Evolutionary conservation across 2,329 filamentous ascomycete genomes (phyloP), one percentile per base, ranked within the genome.

Genomic region (Rachicladosporium sp.): DNA sequence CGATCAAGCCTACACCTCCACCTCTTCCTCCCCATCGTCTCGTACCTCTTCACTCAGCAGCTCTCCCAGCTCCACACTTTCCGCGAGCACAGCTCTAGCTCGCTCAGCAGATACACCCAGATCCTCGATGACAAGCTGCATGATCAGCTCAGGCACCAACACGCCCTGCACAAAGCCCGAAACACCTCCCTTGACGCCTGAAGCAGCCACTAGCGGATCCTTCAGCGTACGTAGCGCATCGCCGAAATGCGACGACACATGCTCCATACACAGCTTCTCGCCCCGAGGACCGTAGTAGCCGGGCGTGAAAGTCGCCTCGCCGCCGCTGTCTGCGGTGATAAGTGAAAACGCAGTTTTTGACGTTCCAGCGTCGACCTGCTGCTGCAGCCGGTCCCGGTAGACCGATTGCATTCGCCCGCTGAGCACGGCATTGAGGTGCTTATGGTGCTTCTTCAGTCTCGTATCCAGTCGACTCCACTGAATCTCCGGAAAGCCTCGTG

Each of bases 221-320:
- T 46, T 49, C 11, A 49, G 46, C 10, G 40, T 35, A 10, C 57
- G 52, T 8, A 62, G 45, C 21, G 51, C 43, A 10, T 45, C 41
- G 2, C 51, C 44, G 31, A 62, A 52, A 10, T 44, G 34, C 8
- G 39, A 31, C n/a, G 58, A 43, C 35, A 61, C 59, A 41, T 55
- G 50, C 3, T 59, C 55, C 15, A 48, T 51, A 55, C 61, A 59
- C 29, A 55, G 23, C 42, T 50, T 53, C 40, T 56, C 56, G 10
- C 59, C 59, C 40, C 47, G 49, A 1, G 52, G 53, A 1, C 59
- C 59, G 33, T 62, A 62, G 43, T 62, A 62, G 1, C 59, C 59
- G 19, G 40, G 35, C 11, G 29, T 36, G 19, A 41, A 19, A 13
- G 36, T 29, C 2, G 37, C 33, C 10, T 40, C 33, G 21, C 11